A percentile compares a stretch with the other conserved stretches of the same genome.
Conservation (phyloP, 371 early-diverging fungal species). For the Rhizopus microsporus region DNA sequence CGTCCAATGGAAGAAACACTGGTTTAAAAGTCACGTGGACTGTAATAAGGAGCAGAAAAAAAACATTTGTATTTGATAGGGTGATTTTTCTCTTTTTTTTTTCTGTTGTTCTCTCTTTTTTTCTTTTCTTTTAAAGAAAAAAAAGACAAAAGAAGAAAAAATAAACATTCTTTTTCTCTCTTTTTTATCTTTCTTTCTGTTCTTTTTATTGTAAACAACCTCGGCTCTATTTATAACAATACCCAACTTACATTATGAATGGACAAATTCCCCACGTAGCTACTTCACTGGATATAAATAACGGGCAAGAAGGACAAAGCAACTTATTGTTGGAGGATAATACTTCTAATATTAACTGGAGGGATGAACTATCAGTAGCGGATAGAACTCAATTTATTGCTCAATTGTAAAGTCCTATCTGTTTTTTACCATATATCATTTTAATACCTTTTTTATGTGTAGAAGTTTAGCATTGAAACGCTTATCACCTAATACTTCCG, state of each 20-base stretch:
- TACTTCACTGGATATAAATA: not conserved
- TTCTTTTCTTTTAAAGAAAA: not conserved
- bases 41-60: not conserved
- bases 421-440: conserved; percentile 7
- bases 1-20: conserved; percentile 3
- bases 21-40: conserved; percentile 9
- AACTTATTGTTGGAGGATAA: conserved; percentile 8
- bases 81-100: not conserved
- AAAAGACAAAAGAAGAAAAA: too few relatives aligned
- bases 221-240: too few relatives aligned
- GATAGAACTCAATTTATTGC: conserved; percentile 31
- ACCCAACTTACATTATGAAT: not conserved
- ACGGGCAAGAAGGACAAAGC: not conserved
- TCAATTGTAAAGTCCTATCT: conserved; percentile 44
- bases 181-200: not conserved
- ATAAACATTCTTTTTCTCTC: not conserved
- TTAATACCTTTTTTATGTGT: conserved; percentile 3
- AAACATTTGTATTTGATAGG: not conserved
- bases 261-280: not conserved
- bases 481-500: conserved; percentile 38
- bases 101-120: not conserved
- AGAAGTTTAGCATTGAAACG: conserved; percentile 40
- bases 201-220: too few relatives aligned
- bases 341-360: conserved; percentile 28
- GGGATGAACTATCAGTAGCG: conserved; percentile 29